Base-by-base conservation (phyloP, 352 stramenopile genomes). In the Pythium scleroteichum region DNA sequence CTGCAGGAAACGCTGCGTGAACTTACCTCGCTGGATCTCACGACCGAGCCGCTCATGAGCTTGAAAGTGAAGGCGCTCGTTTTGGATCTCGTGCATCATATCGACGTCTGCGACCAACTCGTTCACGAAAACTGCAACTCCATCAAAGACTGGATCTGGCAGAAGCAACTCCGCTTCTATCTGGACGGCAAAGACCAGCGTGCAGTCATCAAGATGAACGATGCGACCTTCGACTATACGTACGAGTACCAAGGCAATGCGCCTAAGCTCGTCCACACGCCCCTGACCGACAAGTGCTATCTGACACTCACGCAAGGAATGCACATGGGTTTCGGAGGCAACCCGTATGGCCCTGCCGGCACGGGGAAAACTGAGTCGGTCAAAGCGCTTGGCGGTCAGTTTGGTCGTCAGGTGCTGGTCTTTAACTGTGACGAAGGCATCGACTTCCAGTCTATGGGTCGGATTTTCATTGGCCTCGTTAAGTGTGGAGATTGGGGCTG, bases 41-140 rank as follows among this genome's bases (percentile, higher is more conserved):
- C 83, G 41, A 83, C 77, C 0, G 83, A 96, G 51, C 67, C 85
- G 38, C 76, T 98, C 13, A 90, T 96, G 76, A 92, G 88, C 59
- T 76, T 98, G 40, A 98, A 98, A 54, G 83, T 97, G 14, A 98
- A 98, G 66, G 88, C 86, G 4, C 80, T 99, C 6, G 89, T 99
- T 39, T 69, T 98, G 8, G 95, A 99, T 47, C 71, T 98, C 3
- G 88, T 99, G n/a, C 95, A 99, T 42, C 88, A 97, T 57, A 96
- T 98, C 33, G 94, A 98, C 57, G 88, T 98, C 0, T 95, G 95
- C 41, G 89, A 98, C 40, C 89, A 98, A 46, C 64, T 98, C 1
- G 52, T 88, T 2, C 51, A 33, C 3, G 80, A 67, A 1, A 85
- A 83, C 62, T 91, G 85, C 40, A 69, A 74, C 13, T 80, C 65